Evolutionary conservation across 768 basidiomycete genomes (phyloP).

Genomic region (Boletus tylopilopsis): DNA sequence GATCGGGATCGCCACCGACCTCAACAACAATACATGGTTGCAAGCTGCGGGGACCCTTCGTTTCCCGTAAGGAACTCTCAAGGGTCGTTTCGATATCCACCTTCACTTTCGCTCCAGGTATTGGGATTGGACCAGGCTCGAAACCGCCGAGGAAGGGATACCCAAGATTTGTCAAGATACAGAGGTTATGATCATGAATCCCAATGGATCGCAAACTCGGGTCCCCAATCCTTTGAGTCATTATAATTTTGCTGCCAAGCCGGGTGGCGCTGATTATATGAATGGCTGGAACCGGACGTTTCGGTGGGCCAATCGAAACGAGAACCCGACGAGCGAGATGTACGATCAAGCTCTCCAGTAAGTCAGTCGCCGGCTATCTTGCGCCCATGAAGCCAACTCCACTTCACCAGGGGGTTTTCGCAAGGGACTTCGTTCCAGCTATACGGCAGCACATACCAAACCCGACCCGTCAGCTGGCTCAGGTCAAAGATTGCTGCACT

Average conservation of each 20-base stretch:
- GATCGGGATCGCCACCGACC: constrained; percentile 8
- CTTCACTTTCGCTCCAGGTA: neutral
- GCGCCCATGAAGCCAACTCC: neutral
- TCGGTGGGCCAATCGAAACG: constrained; percentile 8
- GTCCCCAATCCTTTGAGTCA: constrained; percentile 8
- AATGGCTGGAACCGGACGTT: constrained; percentile 6
- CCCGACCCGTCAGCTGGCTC: constrained; percentile 10
- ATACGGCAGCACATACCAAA: neutral
- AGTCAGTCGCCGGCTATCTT: neutral
- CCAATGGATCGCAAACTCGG: neutral
- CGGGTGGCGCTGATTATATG: constrained; percentile 8
- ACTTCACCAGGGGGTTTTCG: neutral
- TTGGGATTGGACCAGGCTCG: constrained; percentile 12
- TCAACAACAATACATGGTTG: constrained; percentile 6
- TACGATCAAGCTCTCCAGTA: constrained; percentile 9
- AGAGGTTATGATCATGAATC: neutral
- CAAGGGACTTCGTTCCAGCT: neutral
- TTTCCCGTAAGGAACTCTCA: constrained; percentile 8
- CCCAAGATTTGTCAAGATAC: neutral
- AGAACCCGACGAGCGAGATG: neutral
- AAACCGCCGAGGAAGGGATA: constrained; percentile 1
- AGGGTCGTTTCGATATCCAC: neutral
- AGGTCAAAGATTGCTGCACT: constrained; percentile 13
- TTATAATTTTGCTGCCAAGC: neutral
- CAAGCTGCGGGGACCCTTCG: constrained; percentile 11